Percentiles rank a stretch among this genome's conserved stretches.
Evolutionary conservation across 352 stramenopile genomes (phyloP).

Genomic region (Globisporangium iwayamae): DNA sequence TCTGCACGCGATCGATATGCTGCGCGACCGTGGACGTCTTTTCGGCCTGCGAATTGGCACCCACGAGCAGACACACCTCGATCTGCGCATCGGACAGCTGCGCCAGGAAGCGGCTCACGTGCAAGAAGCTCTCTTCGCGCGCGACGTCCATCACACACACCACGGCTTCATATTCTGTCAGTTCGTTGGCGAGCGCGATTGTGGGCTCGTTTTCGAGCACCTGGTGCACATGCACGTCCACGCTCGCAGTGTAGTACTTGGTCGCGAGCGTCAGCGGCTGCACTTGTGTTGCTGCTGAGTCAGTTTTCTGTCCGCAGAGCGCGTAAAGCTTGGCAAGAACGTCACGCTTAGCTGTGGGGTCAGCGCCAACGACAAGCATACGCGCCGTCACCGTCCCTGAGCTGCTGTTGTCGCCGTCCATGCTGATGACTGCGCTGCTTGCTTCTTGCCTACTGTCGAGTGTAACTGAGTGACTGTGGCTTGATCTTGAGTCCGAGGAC

Average conservation of each 20-base stretch:
- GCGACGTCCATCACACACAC: constrained; percentile 51
- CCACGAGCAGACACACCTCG: constrained; percentile 58
- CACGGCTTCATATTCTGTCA: constrained; percentile 54
- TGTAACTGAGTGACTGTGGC: constrained; percentile 6
- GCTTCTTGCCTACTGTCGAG: neutral
- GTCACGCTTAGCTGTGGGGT: constrained; percentile 17
- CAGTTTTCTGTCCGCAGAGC: constrained; percentile 24
- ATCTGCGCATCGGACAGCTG: constrained; percentile 51
- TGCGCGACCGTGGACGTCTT: constrained; percentile 12
- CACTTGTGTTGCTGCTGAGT: neutral
- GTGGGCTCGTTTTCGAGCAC: constrained; percentile 37
- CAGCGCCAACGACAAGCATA: constrained; percentile 46
- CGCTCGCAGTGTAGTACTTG: constrained; percentile 65
- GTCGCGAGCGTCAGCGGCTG: constrained; percentile 41
- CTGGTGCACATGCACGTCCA: constrained; percentile 51
- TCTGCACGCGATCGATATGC: constrained; percentile 32
- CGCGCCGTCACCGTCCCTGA: neutral
- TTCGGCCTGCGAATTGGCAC: constrained; percentile 20
- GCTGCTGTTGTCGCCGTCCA: constrained; percentile 8
- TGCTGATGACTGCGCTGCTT: neutral
- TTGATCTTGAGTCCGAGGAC: neutral
- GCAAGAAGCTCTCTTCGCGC: constrained; percentile 37
- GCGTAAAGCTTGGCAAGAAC: constrained; percentile 29
- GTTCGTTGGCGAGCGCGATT: constrained; percentile 31
- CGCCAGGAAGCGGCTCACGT: constrained; percentile 36